A percentile compares a stretch with the other conserved stretches of the same genome.
Evolutionary conservation across 768 basidiomycete species (phyloP).

Genomic region (Pisolithus marmoratus): DNA sequence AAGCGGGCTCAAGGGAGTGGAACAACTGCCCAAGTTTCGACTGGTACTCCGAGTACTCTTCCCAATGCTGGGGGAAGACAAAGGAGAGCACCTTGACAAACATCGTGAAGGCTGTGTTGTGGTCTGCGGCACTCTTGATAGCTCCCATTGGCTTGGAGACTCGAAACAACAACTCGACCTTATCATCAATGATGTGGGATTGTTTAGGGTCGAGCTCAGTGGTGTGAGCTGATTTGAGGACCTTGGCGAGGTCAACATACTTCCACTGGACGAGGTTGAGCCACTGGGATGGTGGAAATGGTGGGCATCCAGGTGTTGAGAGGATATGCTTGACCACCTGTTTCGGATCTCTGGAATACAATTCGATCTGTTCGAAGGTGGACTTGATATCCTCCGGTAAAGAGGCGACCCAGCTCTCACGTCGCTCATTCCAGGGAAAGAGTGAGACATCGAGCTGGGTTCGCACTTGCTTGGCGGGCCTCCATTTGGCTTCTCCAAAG

Average conservation of each 20-base stretch:
- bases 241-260: conserved; percentile 3
- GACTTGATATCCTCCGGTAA: not conserved
- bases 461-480: not conserved
- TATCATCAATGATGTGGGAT: not conserved
- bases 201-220: conserved; percentile 2
- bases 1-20: not conserved
- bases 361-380: not conserved
- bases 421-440: not conserved
- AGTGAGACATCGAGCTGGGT: not conserved
- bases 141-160: not conserved
- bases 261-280: conserved; percentile 4
- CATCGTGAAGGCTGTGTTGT: not conserved
- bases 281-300: conserved; percentile 8
- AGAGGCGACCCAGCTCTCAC: not conserved
- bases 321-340: not conserved
- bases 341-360: not conserved
- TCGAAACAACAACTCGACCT: not conserved
- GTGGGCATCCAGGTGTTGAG: not conserved
- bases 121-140: not conserved
- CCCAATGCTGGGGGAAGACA: not conserved
- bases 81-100: not conserved
- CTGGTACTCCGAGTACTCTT: not conserved
- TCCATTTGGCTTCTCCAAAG: not conserved
- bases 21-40: not conserved
- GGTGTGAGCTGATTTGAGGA: not conserved